Conservation (phyloP, 805 yeast species). For the Yarrowia hollandica region DNA sequence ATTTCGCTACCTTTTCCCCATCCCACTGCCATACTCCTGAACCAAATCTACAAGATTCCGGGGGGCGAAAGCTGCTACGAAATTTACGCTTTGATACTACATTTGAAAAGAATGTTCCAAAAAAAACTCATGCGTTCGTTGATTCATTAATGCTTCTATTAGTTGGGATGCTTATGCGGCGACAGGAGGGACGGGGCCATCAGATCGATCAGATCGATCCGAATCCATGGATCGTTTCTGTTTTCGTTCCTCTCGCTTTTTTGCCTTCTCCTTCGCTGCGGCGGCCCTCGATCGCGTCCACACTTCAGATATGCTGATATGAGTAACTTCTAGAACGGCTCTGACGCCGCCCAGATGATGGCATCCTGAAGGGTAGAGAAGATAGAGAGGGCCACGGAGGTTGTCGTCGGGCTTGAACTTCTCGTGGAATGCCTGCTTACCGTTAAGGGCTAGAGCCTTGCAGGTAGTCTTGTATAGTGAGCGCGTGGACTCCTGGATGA, state of each 20-base stretch:
- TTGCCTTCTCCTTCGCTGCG: constrained; percentile 18
- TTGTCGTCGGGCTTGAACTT: constrained; percentile 27
- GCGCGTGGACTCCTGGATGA: constrained; percentile 16
- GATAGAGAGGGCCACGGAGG: constrained; percentile 23
- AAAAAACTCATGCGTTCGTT: constrained; percentile 19
- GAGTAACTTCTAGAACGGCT: constrained; percentile 25
- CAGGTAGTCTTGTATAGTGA: constrained; percentile 19
- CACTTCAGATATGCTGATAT: constrained; percentile 22
- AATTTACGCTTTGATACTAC: not conserved
- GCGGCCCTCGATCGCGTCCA: constrained; percentile 26
- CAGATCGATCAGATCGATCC: not conserved
- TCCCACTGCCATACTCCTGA: too few species aligned
- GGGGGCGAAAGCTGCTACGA: too few species aligned
- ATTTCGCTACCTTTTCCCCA: too few species aligned
- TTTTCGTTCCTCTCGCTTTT: constrained; percentile 18
- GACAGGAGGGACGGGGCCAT: constrained; percentile 21
- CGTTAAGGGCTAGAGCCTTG: constrained; percentile 15
- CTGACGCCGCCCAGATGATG: constrained; percentile 23
- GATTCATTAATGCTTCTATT: constrained; percentile 25
- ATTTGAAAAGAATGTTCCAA: not conserved
- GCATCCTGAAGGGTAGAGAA: constrained; percentile 19
- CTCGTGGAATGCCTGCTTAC: constrained; percentile 23
- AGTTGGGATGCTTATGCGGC: constrained; percentile 26
- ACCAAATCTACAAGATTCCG: too few species aligned
- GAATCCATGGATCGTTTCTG: constrained; percentile 10